phyloP scores from a whole-genome alignment of 225 moss, liverwort and hornwort genomes.

The Pseudisothecium myosuroides region DNA sequence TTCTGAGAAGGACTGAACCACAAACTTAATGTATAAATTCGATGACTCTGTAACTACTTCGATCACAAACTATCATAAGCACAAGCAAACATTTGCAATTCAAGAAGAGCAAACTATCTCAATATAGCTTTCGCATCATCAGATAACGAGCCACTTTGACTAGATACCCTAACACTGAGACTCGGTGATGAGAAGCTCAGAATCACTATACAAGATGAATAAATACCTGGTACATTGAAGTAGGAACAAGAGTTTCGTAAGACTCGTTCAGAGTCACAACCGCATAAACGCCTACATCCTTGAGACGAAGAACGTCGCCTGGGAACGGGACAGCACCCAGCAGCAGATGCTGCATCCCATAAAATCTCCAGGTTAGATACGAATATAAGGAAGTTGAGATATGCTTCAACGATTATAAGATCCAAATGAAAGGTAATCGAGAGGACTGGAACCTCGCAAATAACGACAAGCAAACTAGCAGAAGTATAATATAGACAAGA shows the following conservation, averaged over 20 bases:
- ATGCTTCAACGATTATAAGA: not conserved
- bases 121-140: not conserved
- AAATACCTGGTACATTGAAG: constrained; percentile 76
- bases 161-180: not conserved
- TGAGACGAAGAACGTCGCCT: constrained; percentile 81
- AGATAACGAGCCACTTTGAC: not conserved
- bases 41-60: not conserved
- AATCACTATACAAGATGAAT: not conserved
- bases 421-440: not conserved
- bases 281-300: constrained; percentile 74
- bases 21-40: not conserved
- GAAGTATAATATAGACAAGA: not conserved
- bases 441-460: not conserved
- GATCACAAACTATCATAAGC: not conserved
- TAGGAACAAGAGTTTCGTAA: constrained; percentile 88
- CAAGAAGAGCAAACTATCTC: not conserved
- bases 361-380: not conserved
- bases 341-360: constrained; percentile 42
- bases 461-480: not conserved
- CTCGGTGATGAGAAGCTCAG: not conserved
- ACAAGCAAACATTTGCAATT: not conserved
- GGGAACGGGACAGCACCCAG: constrained; percentile 96
- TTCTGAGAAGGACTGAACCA: not conserved
- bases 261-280: constrained; percentile 92
- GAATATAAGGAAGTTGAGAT: not conserved